Conservation (phyloP, 2,329 filamentous ascomycete species). For the Fusarium temperatum region DNA sequence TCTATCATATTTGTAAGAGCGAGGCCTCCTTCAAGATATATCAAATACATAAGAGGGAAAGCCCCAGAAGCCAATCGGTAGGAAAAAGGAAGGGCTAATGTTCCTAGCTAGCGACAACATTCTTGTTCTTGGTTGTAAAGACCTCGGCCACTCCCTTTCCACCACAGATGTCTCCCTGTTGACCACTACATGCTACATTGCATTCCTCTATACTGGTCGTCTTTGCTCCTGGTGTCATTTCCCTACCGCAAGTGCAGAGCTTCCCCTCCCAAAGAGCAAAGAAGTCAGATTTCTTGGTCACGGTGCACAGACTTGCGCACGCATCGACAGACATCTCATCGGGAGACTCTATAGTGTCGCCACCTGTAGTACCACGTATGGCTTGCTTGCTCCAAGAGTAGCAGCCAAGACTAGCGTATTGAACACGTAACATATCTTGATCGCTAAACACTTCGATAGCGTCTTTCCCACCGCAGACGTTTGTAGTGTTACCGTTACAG, state of each 20-base stretch:
- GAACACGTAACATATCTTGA: background rate
- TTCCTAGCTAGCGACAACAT: background rate
- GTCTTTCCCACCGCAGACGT: background rate
- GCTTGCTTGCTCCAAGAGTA: background rate
- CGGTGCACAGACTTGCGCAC: background rate
- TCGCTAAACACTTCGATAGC: background rate
- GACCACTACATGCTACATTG: background rate
- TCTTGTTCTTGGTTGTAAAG: background rate
- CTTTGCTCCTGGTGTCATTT: background rate
- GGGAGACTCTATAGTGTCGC: background rate
- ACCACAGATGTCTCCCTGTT: background rate
- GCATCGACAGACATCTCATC: background rate
- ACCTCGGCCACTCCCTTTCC: background rate
- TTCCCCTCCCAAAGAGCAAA: background rate
- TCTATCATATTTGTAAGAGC: too few relatives aligned
- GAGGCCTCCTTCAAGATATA: too few relatives aligned
- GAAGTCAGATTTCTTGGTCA: background rate
- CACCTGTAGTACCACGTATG: background rate
- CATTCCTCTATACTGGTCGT: background rate
- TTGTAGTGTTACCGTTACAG: background rate
- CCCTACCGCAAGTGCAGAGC: background rate
- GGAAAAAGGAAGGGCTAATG: fast-evolving
- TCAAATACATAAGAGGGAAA: background rate
- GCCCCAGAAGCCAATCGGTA: fast-evolving
- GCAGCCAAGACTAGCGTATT: background rate